Evolutionary conservation across 352 stramenopile genomes (phyloP), one percentile per base, ranked within the genome.

Genomic region (Paralagenidium karlingii): DNA sequence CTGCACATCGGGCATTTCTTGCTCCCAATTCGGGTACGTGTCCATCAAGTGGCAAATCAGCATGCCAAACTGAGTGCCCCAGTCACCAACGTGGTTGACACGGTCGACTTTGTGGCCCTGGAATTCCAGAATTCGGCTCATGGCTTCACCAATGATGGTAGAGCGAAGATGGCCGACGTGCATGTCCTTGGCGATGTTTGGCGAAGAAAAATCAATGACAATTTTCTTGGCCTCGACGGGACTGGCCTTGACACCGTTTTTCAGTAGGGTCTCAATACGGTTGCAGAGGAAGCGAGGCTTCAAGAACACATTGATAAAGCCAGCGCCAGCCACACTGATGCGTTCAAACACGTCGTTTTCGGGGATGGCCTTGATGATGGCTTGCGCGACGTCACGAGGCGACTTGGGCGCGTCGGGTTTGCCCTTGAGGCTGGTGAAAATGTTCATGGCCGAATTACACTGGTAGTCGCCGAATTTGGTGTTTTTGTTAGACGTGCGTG

Each of bases 1-100:
- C 16, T 71, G 90, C 58, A 99, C 98, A 53, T 98, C 94, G 12
- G 94, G 91, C 50, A 94, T 60, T 82, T 90, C 54, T 33, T 71
- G 54, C 53, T 95, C 69, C 77, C 68, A 97, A 67, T 63, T 95
- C 57, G 43, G 96, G 66, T 97, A 98, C 49, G 93, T 92, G 53
- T 99, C 95, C 41, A 96, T 96, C 34, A 99, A 73, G 63, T 99
- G 96, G 56, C 96, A 94, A 63, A 99, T 98, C 10, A 99, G 77
- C 96, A 99, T 99, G 31, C 96, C 96, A 54, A 99, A 99, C 63
- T 99, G 96, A 11, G 78, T 88, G 27, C 78, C 78, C 78, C 74
- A 87, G 55, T 91, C 78, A 12, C 78, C 78, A 12, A 89, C 66
- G 68, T 91, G 78, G 60, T 87, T 91, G 24, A 89, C 77, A 21